phyloP scores from a whole-genome alignment of 345 rosid species.

The Salix viminalis region DNA sequence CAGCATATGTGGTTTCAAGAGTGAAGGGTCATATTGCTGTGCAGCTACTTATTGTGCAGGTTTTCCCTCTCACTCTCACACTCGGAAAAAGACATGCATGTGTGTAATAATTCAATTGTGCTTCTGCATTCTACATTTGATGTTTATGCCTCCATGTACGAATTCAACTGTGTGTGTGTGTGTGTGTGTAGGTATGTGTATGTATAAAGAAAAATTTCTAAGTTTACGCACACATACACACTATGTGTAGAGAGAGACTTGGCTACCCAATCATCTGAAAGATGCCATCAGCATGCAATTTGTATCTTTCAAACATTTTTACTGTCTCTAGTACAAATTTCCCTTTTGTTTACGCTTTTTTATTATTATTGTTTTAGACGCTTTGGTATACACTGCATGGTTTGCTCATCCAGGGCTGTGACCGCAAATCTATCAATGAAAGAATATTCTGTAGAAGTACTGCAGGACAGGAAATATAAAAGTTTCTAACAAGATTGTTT shows the following conservation, averaged over 20 bases:
- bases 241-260: background rate
- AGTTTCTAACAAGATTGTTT: background rate
- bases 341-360: background rate
- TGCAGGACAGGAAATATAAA: background rate
- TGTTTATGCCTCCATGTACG: background rate
- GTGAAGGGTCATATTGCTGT: constrained; percentile 72
- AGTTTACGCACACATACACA: too few relatives aligned
- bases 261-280: background rate
- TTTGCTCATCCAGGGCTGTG: background rate
- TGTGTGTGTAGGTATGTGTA: background rate
- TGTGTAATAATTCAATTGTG: background rate
- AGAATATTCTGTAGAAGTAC: background rate
- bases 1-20: constrained; percentile 72
- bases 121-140: background rate
- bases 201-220: too few relatives aligned
- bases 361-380: background rate
- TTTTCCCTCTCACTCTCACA: constrained; percentile 17
- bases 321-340: background rate
- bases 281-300: background rate
- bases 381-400: background rate
- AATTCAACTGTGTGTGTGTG: background rate
- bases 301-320: background rate
- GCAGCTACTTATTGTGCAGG: constrained; percentile 77
- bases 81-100: background rate
- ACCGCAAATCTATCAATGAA: background rate